Base-by-base conservation (phyloP, 2,329 filamentous ascomycete genomes). In the Bipolaris gigantea region DNA sequence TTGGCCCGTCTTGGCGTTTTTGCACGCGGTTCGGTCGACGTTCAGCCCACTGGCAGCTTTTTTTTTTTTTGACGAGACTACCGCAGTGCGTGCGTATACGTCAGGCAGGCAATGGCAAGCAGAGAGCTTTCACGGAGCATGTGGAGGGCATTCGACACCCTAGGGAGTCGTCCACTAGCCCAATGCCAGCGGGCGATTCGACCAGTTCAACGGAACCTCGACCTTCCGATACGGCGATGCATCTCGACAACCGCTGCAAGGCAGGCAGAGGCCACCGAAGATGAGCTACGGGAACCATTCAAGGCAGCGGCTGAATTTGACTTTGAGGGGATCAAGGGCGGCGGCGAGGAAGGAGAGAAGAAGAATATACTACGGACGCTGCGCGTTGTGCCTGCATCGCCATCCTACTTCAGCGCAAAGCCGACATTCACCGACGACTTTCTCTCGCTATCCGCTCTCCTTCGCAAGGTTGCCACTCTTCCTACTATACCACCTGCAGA, bases 341-440 rank as follows among this genome's bases (percentile, higher is more conserved):
- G 56, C n/a, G 56, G 57, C 23, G 52, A 57, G n/a, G 56, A 59
- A 21, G 57, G 36, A 45, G 58, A 47, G 32, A 55, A 45, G 45
- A 53, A 53, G 16, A 45, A 45, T 18, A 40, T 71, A 3, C 65
- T 79, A 38, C 56, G 62, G 42, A 71, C 64, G 21, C 65, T 89
- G 48, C 90, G 94, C 61, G 80, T 95, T 19, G 79, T 97, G 33
- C 94, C 94, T 18, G 82, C 83, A 23, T 96, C 92, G 33, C 87
- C 90, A 2, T 94, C 93, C n/a, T 99, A 99, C 78, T 99, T 97
- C 79, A 92, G 91, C 48, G 88, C 88, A 48, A 88, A 88, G 57
- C 89, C 92, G 1, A 81, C 83, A 50, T 97, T 96, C 80, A 94
- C 88, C 76, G 94, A 99, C 76, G 84, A 89, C 67, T 85, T 89